Conservation (phyloP, 306 rosid species). For the Vigna mungo region DNA sequence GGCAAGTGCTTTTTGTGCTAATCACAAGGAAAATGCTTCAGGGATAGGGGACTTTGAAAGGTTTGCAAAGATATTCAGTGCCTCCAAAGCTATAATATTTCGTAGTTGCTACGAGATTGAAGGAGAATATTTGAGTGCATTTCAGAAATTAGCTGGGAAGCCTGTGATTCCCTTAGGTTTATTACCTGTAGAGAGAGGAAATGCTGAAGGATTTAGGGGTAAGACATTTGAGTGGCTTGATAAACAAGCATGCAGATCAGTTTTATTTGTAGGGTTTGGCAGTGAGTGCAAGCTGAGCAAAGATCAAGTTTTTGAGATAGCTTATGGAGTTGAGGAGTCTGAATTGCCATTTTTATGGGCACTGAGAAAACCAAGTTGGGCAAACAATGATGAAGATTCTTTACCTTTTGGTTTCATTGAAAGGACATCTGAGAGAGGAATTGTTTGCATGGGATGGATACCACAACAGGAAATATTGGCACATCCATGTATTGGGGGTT, state of each 20-base stretch:
- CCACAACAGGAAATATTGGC: slow-evolving; percentile 54
- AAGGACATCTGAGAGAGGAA: slow-evolving; percentile 43
- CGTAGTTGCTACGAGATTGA: slow-evolving; percentile 47
- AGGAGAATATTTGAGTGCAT: slow-evolving; percentile 44
- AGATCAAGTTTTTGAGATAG: slow-evolving; percentile 55
- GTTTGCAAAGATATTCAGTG: background rate
- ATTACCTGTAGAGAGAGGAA: slow-evolving; percentile 37
- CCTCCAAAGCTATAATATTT: slow-evolving; percentile 31
- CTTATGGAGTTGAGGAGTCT: slow-evolving; percentile 54
- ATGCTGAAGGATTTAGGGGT: background rate
- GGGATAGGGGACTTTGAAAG: slow-evolving; percentile 27
- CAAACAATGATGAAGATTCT: slow-evolving; percentile 36
- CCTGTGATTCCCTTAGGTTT: slow-evolving; percentile 56
- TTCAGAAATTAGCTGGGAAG: slow-evolving; percentile 33
- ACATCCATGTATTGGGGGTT: slow-evolving; percentile 57
- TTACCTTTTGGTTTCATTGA: slow-evolving; percentile 45
- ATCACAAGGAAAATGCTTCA: background rate
- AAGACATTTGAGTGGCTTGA: slow-evolving; percentile 56
- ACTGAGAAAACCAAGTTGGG: slow-evolving; percentile 48
- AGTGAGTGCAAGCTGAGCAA: slow-evolving; percentile 53
- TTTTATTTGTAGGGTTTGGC: slow-evolving; percentile 58
- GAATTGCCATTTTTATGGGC: slow-evolving; percentile 55
- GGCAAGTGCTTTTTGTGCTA: background rate
- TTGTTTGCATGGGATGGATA: slow-evolving; percentile 45
- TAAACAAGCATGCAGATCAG: slow-evolving; percentile 45